A percentile compares a stretch with the other conserved stretches of the same genome.
Conservation (phyloP, 805 yeast genomes). For the Spathaspora arborariae region DNA sequence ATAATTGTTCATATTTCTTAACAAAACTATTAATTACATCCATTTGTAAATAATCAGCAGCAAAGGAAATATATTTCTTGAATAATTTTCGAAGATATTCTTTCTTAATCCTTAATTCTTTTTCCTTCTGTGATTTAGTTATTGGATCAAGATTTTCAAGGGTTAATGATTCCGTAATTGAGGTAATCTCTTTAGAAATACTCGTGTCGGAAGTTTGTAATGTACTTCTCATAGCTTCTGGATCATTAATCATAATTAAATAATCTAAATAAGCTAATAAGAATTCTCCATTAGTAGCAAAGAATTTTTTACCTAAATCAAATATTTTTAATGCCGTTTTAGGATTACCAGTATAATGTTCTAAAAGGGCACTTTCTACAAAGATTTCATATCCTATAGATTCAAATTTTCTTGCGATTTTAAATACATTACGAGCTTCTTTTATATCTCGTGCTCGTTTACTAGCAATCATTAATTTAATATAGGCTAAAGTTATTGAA, state of each 20-base stretch:
- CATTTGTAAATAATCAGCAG: slow-evolving; percentile 66
- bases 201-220: slow-evolving; percentile 74
- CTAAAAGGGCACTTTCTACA: slow-evolving; percentile 79
- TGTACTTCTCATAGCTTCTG: slow-evolving; percentile 70
- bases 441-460: slow-evolving; percentile 66
- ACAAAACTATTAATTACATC: slow-evolving; percentile 65
- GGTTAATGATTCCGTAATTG: slow-evolving; percentile 21
- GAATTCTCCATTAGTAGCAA: slow-evolving; percentile 54
- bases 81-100: slow-evolving; percentile 26
- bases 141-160: slow-evolving; percentile 24
- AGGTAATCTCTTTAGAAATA: slow-evolving; percentile 33
- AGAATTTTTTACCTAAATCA: slow-evolving; percentile 69
- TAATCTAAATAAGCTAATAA: slow-evolving; percentile 69
- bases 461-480: slow-evolving; percentile 64
- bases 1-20: slow-evolving; percentile 58
- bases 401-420: slow-evolving; percentile 62
- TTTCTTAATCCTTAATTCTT: slow-evolving; percentile 21
- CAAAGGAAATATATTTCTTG: slow-evolving; percentile 58
- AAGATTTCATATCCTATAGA: slow-evolving; percentile 70
- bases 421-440: slow-evolving; percentile 70
- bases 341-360: slow-evolving; percentile 61
- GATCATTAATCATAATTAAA: slow-evolving; percentile 64
- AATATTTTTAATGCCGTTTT: slow-evolving; percentile 73
- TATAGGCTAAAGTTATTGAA: slow-evolving; percentile 62
- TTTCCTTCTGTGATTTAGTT: slow-evolving; percentile 44